These are phyloP conservation scores for Brassica napus DNA, from an alignment of 345 rosid genomes.

Conservation along the genomic window Da-Ae NC_063437.1:16057501-16058000, in stretches of 20 bases:
- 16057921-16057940: too few relatives aligned
- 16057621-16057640: neutral
- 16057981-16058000: too few relatives aligned
- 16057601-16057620: neutral
- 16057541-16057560: neutral
- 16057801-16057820: too few relatives aligned
- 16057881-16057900: too few relatives aligned
- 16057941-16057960: too few relatives aligned
- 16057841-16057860: too few relatives aligned
- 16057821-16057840: too few relatives aligned
- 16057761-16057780: neutral
- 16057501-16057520: conserved; percentile 8
- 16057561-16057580: neutral
- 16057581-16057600: neutral
- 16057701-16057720: neutral
- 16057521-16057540: neutral
- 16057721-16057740: neutral
- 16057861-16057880: too few relatives aligned
- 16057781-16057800: too few relatives aligned
- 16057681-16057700: neutral
- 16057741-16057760: neutral
- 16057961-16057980: too few relatives aligned
- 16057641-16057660: neutral
- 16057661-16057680: neutral
- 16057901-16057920: too few relatives aligned